A percentile compares a stretch with the other conserved stretches of the same genome.
Conservation (phyloP, 192 early-diverging fungal genomes). For the Mortierella antarctica region DNA sequence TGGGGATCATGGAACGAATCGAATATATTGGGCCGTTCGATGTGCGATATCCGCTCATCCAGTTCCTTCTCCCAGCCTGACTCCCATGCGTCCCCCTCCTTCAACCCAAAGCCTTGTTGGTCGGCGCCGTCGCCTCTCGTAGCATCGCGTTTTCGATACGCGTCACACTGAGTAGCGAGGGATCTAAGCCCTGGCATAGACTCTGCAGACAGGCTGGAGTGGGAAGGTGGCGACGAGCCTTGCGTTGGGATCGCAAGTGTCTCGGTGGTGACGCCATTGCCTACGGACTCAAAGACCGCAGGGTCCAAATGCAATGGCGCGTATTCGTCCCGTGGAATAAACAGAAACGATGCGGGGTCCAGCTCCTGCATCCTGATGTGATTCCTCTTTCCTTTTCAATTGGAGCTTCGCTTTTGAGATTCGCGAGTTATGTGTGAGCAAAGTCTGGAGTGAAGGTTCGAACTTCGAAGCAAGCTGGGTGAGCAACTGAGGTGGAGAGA, state of each 20-base stretch:
- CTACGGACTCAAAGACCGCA: slow-evolving; percentile 23
- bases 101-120: not conserved
- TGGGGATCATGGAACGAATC: not conserved
- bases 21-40: slow-evolving; percentile 22
- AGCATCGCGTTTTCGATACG: too few species aligned
- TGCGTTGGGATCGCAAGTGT: slow-evolving; percentile 6
- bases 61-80: slow-evolving; percentile 15
- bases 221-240: not conserved
- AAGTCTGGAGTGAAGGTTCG: too few species aligned
- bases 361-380: slow-evolving; percentile 25
- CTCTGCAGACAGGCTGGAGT: not conserved
- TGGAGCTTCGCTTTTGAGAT: too few species aligned
- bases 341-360: slow-evolving; percentile 37
- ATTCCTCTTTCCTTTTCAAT: too few species aligned
- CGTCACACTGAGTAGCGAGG: not conserved
- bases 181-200: slow-evolving; percentile 4
- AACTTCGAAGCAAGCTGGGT: too few species aligned
- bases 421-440: too few species aligned
- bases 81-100: not conserved
- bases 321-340: slow-evolving; percentile 19
- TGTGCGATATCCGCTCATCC: slow-evolving; percentile 20
- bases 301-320: slow-evolving; percentile 20
- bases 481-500: too few species aligned
- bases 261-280: slow-evolving; percentile 13
- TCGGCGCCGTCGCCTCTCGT: too few species aligned